Evolutionary conservation across 1,284 basidiomycete species (phyloP), one percentile per base, ranked within the genome.

Genomic region (Mrakiaceae sp.): DNA sequence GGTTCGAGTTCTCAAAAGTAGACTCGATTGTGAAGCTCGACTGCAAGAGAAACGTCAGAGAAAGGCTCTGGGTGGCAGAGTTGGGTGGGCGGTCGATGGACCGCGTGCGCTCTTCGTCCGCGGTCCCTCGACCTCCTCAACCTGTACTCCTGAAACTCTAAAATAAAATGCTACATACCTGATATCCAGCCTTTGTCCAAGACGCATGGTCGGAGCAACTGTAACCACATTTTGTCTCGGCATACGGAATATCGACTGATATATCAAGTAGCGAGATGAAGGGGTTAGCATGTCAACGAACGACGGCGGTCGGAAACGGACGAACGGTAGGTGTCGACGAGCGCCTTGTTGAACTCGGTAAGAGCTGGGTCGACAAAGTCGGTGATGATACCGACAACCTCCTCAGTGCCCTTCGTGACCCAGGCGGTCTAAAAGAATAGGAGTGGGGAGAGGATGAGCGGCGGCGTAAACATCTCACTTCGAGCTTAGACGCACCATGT

Each of bases 351-450:
- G 76, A 88, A 89, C 53, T 82, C 76, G 5, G 92, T 95, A 69
- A 80, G 71, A 11, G 75, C 78, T 8, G 81, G 75, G 73, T 93
- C 85, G 58, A 89, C 87, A 73, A 81, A 96, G 78, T 98, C 95
- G 61, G 83, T 84, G 70, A 98, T 90, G 66, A 98, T 82, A 43
- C 94, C 95, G 68, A 96, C 86, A 77, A 86, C 84, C 78, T 95
- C 91, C 67, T 79, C 77, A 27, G 90, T 90, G 55, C 92, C 94
- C 68, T 79, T 76, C 83, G 95, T 95, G 71, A 98, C 90, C 86
- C 90, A 98, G 65, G 94, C 95, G 54, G 90, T 92, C 89, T 3
- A 48, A 56, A n/a, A 44, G 50, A 39, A 44, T 9, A 14, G 46
- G 16, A 39, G 27, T 8, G 48, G 48, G 48, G 48, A 44, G 27